Base-by-base conservation (phyloP, 495 filamentous ascomycete genomes). In the Chaetomium tenue region DNA sequence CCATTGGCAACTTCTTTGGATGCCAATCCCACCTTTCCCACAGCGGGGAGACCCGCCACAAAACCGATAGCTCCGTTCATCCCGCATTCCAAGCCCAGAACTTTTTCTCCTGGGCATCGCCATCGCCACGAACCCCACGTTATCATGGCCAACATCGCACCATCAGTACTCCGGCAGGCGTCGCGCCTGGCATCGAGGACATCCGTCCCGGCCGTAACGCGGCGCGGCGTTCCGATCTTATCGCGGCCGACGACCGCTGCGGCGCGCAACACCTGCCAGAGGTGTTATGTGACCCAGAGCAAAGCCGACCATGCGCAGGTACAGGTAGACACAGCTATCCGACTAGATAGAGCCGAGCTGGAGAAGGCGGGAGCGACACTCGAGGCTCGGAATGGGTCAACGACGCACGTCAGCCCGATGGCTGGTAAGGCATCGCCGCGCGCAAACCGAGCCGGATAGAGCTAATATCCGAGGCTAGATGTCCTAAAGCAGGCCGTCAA, bases 401-500 rank as follows among this genome's bases (percentile, higher is more conserved):
- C 74, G 58, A 85, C 86, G 69, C 77, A 73, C 8, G 83, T 96
- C 84, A 93, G 88, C 75, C 92, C 92, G 11, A 82, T 89, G 64
- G 92, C 91, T 56, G 90, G 88, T 77, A 71, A 68, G 77, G 69
- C 33, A 22, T 2, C 15, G 25, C 22, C 18, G n/a, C 22, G 5
- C 20, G 20, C 13, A 18, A 51, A 6, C 37, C 30, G 8, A 1
- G n/a, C 16, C 48, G 47, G 33, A 30, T 63, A 48, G 52, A 53
- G 54, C 26, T 68, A 46, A 58, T 58, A 26, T 26, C 47, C 40
- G 56, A 67, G 37, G 11, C 44, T 65, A 87, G 87, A 87, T 63
- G 89, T 97, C 53, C 83, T 99, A 52, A 95, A 94, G 77, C 89
- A 96, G 72, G 95, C 92, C 3, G 91, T 90, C 30, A 81, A 96